phyloP scores from a whole-genome alignment of 352 stramenopile species.

The Halophytophthora batemanensis region DNA sequence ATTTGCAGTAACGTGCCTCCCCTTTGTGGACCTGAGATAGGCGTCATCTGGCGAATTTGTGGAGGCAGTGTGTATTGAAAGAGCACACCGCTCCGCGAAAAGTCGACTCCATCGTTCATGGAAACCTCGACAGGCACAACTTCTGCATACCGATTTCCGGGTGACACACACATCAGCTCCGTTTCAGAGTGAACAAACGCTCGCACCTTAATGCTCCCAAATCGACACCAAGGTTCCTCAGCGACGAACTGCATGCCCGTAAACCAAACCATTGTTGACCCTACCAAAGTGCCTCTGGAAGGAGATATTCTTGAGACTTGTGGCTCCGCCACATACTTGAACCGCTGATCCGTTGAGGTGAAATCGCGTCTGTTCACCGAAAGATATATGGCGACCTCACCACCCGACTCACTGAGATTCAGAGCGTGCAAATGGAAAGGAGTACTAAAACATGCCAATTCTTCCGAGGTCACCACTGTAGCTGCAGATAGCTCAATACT shows the following conservation, averaged over 20 bases:
- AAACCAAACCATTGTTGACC: conserved; percentile 57
- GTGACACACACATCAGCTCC: conserved; percentile 42
- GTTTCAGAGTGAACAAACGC: conserved; percentile 36
- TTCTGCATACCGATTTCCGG: conserved; percentile 29
- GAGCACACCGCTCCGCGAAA: conserved; percentile 54
- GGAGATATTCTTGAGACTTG: conserved; percentile 47
- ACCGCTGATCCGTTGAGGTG: conserved; percentile 35
- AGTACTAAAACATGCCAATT: conserved; percentile 44
- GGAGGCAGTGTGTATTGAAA: conserved; percentile 60
- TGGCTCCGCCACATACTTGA: conserved; percentile 44
- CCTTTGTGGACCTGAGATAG: conserved; percentile 33
- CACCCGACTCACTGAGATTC: not conserved
- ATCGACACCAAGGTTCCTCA: conserved; percentile 41
- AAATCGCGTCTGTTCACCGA: conserved; percentile 81
- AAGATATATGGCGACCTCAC: conserved; percentile 33
- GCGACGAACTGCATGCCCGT: conserved; percentile 36
- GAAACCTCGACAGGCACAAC: conserved; percentile 61
- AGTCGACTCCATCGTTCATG: conserved; percentile 89
- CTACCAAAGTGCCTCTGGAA: conserved; percentile 38
- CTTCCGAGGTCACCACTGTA: conserved; percentile 18
- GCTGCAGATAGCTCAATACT: conserved; percentile 21
- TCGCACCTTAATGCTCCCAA: conserved; percentile 34
- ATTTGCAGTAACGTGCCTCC: conserved; percentile 62
- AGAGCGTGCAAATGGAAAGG: conserved; percentile 15
- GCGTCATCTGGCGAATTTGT: conserved; percentile 46